phyloP scores from a whole-genome alignment of 179 eudicot species.

The Pouteria campechiana region DNA sequence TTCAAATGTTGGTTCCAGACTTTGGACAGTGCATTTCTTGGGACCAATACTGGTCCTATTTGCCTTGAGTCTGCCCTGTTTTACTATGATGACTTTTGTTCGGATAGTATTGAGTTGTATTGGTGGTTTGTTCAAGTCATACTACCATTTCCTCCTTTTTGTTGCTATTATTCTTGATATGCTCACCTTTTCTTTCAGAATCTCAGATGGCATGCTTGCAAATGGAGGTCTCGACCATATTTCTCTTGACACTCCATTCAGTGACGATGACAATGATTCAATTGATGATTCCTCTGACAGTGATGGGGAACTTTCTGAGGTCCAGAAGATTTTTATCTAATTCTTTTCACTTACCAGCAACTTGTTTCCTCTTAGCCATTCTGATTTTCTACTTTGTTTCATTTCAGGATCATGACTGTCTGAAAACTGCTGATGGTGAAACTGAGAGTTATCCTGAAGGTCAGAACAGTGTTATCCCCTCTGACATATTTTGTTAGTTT shows the following conservation, averaged over 20 bases:
- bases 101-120: too few species aligned
- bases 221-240: conserved; percentile 25
- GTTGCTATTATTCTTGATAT: too few species aligned
- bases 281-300: conserved; percentile 53
- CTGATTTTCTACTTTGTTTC: conserved; percentile 4
- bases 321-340: conserved; percentile 8
- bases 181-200: too few species aligned
- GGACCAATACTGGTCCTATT: too few species aligned
- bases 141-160: too few species aligned
- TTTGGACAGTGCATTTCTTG: too few species aligned
- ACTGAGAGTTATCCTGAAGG: conserved; percentile 40
- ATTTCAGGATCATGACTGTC: conserved; percentile 41
- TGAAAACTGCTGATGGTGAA: conserved; percentile 14
- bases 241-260: conserved; percentile 57
- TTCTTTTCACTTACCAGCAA: not conserved
- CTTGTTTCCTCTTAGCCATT: not conserved
- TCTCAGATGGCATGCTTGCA: too few species aligned
- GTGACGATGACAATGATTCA: conserved; percentile 39
- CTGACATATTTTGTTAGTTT: too few species aligned
- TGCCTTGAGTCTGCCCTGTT: too few species aligned
- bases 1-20: too few species aligned
- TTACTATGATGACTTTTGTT: too few species aligned
- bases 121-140: too few species aligned
- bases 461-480: conserved; percentile 10
- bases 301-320: conserved; percentile 94